These are phyloP conservation scores for Diaporthe citrichinensis DNA, from an alignment of 2,329 filamentous ascomycete species.

Conservation along the genomic window DNA sequence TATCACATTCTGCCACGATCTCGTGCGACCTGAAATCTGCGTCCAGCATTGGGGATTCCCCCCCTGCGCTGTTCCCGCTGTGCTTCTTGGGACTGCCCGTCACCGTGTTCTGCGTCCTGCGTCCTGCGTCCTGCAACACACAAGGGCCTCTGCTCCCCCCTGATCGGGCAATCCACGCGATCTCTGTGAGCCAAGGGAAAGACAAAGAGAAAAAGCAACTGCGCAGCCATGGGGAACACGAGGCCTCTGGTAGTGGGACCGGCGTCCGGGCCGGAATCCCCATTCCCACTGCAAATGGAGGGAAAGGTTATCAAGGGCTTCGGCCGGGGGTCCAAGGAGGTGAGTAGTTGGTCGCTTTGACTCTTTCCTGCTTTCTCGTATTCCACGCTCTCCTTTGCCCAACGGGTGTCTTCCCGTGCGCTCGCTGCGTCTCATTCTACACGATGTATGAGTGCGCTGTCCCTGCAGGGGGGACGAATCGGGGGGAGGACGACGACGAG, in stretches of 20 bases:
- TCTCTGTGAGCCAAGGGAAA: not conserved
- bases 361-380: slow-evolving; percentile 10
- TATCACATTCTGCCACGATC: slow-evolving; percentile 41
- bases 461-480: not conserved
- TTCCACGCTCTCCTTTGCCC: not conserved
- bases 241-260: slow-evolving; percentile 82
- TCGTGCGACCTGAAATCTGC: slow-evolving; percentile 38
- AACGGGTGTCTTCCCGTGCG: not conserved
- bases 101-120: slow-evolving; percentile 16
- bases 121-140: slow-evolving; percentile 26
- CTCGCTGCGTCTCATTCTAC: slow-evolving; percentile 1
- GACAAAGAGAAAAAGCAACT: slow-evolving; percentile 2
- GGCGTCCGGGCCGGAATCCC: slow-evolving; percentile 78
- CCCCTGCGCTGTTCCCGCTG: slow-evolving; percentile 47
- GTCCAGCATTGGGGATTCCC: slow-evolving; percentile 15
- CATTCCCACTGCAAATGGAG: slow-evolving; percentile 87
- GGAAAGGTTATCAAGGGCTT: slow-evolving; percentile 94
- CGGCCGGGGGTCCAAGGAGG: slow-evolving; percentile 93
- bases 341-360: slow-evolving; percentile 53
- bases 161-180: slow-evolving; percentile 13
- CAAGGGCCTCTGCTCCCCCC: not conserved
- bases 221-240: slow-evolving; percentile 45
- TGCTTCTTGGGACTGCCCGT: slow-evolving; percentile 46
- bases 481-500: not conserved
- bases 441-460: slow-evolving; percentile 10